phyloP scores from a whole-genome alignment of 1,284 basidiomycete species.

The Pyrrhoderma lamaoense region DNA sequence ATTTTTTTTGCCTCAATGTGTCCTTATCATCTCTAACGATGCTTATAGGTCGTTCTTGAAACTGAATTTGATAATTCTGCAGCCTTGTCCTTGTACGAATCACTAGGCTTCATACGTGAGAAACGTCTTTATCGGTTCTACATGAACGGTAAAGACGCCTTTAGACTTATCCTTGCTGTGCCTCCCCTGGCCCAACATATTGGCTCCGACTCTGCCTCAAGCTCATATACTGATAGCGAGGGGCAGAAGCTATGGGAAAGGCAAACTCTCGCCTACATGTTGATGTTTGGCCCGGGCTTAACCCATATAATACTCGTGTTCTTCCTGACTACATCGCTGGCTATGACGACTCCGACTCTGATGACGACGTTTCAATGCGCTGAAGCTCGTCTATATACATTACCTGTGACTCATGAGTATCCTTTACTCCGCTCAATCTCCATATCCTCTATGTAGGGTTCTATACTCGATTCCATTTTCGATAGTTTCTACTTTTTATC shows the following conservation, averaged over 20 bases:
- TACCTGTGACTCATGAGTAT: not conserved
- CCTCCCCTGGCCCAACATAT: slow-evolving; percentile 27
- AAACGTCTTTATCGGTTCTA: slow-evolving; percentile 95
- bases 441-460: not conserved
- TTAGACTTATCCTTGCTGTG: slow-evolving; percentile 62
- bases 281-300: not conserved
- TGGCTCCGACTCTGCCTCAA: slow-evolving; percentile 18
- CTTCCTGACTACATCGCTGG: slow-evolving; percentile 14
- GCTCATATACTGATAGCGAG: slow-evolving; percentile 12
- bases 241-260: not conserved
- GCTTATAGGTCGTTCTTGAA: slow-evolving; percentile 80
- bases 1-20: slow-evolving; percentile 2
- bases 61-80: slow-evolving; percentile 93
- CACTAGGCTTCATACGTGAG: slow-evolving; percentile 91
- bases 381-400: slow-evolving; percentile 1
- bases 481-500: not conserved
- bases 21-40: slow-evolving; percentile 1
- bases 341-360: slow-evolving; percentile 13
- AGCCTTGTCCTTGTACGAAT: slow-evolving; percentile 84
- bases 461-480: not conserved
- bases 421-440: not conserved
- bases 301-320: slow-evolving; percentile 8
- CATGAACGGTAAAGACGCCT: slow-evolving; percentile 87
- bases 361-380: slow-evolving; percentile 18
- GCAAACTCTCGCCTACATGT: not conserved